phyloP scores from a whole-genome alignment of 2,329 filamentous ascomycete species.

The Colletotrichum sansevieriae region DNA sequence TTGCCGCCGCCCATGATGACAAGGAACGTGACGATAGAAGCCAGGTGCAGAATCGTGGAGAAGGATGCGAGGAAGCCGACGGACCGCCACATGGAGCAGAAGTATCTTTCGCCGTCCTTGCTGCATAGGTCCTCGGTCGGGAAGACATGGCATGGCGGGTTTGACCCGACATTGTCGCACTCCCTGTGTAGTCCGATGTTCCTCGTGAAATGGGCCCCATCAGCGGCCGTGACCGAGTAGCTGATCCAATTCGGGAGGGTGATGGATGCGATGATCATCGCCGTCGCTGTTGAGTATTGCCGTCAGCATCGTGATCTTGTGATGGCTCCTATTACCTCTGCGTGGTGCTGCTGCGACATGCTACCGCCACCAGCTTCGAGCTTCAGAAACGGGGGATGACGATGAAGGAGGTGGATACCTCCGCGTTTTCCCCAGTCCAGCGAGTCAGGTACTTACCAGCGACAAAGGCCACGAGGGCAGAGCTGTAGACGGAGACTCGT shows the following conservation, averaged over 20 bases:
- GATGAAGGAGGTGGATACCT: slow-evolving; percentile 36
- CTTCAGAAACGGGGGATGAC: slow-evolving; percentile 26
- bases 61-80: slow-evolving; percentile 91
- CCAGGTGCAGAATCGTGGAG: slow-evolving; percentile 84
- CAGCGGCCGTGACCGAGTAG: slow-evolving; percentile 67
- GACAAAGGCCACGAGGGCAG: slow-evolving; percentile 57
- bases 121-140: slow-evolving; percentile 77
- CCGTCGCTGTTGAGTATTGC: slow-evolving; percentile 66
- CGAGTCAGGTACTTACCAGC: slow-evolving; percentile 54
- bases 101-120: slow-evolving; percentile 73
- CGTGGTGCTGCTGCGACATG: background rate
- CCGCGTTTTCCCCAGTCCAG: background rate
- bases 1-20: slow-evolving; percentile 85
- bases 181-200: slow-evolving; percentile 84
- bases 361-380: background rate
- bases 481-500: slow-evolving; percentile 57
- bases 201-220: slow-evolving; percentile 63
- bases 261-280: slow-evolving; percentile 78
- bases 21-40: slow-evolving; percentile 82
- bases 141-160: slow-evolving; percentile 73
- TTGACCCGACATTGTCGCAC: slow-evolving; percentile 76
- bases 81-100: slow-evolving; percentile 93
- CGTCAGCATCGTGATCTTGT: slow-evolving; percentile 47
- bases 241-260: slow-evolving; percentile 79
- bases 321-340: background rate